Evolutionary conservation across 768 basidiomycete species (phyloP).

Genomic region (Tephrocybe sp.): DNA sequence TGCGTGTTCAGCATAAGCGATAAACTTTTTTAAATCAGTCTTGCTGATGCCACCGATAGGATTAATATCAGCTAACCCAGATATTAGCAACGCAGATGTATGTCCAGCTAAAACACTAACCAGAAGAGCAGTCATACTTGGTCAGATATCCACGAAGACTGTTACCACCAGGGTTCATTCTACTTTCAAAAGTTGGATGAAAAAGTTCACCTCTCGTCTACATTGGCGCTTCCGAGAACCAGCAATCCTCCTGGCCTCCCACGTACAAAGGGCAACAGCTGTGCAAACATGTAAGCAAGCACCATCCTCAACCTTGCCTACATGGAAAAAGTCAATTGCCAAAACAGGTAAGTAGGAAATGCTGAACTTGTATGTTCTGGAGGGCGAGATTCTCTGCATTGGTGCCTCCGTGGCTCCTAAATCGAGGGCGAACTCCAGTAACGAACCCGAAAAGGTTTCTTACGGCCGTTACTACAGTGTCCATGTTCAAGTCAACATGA

Average conservation of each 20-base stretch:
- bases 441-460: conserved; percentile 81
- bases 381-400: conserved; percentile 91
- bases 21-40: conserved; percentile 95
- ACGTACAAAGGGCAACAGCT: conserved; percentile 89
- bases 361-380: conserved; percentile 88
- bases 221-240: conserved; percentile 97
- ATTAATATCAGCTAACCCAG: conserved; percentile 97
- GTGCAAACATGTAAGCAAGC: conserved; percentile 91
- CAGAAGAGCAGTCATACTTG: conserved; percentile 96
- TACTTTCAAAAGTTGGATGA: neutral
- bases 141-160: conserved; percentile 96
- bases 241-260: conserved; percentile 83
- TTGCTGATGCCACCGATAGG: conserved; percentile 99
- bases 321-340: neutral
- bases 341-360: neutral
- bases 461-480: conserved; percentile 82
- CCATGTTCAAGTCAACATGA: conserved; percentile 96
- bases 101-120: conserved; percentile 37
- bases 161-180: neutral
- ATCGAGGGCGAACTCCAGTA: conserved; percentile 62
- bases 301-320: conserved; percentile 95
- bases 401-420: conserved; percentile 85
- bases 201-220: conserved; percentile 82
- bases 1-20: conserved; percentile 73
- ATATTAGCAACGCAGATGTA: too few species aligned